Evolutionary conservation across 805 yeast genomes (phyloP).

Genomic region (Wickerhamiella vanderwaltii): DNA sequence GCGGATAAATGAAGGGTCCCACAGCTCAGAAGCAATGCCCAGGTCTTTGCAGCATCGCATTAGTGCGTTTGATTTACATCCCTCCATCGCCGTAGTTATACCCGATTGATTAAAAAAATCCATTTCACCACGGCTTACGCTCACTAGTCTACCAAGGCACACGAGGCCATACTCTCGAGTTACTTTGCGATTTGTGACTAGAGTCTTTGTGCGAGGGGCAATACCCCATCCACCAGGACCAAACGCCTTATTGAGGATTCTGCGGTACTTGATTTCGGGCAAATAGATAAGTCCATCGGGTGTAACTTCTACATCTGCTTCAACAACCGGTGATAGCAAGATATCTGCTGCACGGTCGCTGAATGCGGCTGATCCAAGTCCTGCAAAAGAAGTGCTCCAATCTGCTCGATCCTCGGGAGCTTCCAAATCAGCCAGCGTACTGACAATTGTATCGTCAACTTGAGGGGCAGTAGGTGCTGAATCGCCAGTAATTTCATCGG

Average conservation of each 20-base stretch:
- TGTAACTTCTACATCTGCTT: constrained; percentile 77
- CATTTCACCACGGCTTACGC: constrained; percentile 93
- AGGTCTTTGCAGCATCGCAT: constrained; percentile 97
- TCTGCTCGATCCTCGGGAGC: constrained; percentile 27
- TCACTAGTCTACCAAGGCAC: constrained; percentile 76
- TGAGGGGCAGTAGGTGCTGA: neutral
- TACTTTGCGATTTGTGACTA: constrained; percentile 58
- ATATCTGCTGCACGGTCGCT: constrained; percentile 44
- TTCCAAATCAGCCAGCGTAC: constrained; percentile 11
- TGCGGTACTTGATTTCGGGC: constrained; percentile 91
- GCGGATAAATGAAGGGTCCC: constrained; percentile 91
- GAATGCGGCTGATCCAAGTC: constrained; percentile 73
- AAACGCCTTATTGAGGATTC: constrained; percentile 78
- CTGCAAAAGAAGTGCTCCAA: constrained; percentile 83
- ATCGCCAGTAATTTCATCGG: neutral
- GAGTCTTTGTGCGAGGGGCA: constrained; percentile 81
- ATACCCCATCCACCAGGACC: constrained; percentile 99
- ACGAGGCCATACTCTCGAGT: constrained; percentile 85
- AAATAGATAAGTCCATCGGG: constrained; percentile 88
- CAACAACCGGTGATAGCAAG: constrained; percentile 50
- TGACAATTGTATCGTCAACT: constrained; percentile 12
- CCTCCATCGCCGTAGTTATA: constrained; percentile 91
- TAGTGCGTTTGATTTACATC: constrained; percentile 89
- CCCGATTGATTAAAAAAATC: constrained; percentile 78
- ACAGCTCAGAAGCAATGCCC: constrained; percentile 90